Base-by-base conservation (phyloP, 805 yeast genomes). In the Aciculoconidium aculeatum region DNA sequence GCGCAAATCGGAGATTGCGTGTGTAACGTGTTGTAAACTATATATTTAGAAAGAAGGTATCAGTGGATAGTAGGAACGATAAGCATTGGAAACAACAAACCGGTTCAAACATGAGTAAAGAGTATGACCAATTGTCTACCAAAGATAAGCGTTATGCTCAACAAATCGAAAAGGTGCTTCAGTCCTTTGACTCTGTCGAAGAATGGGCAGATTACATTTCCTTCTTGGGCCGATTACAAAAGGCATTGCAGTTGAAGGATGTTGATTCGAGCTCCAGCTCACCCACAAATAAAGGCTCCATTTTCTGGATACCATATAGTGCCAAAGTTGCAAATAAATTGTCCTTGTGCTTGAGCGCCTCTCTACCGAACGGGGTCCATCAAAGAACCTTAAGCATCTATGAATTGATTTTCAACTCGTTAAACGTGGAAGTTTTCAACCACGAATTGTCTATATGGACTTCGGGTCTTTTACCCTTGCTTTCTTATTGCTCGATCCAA, bases 191-290 rank as follows among this genome's bases (percentile, higher is more conserved):
- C 30, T 60, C 82, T 2, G 80, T 87, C 2, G 82, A 77, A 17
- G 98, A 92, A 61, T 92, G 99, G 99, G 97, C 98, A 9, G 98
- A 92, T 51, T 87, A 90, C 52, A 92, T 92, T 33, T 80, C 96
- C 13, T 88, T 85, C 51, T 63, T 94, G 25, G 77, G 90, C 2
- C 75, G 82, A 36, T 67, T 94, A 5, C 76, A 77, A 35, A 84
- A 86, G 50, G 78, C 94, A 0, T 55, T 88, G 22, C 61, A 47
- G 34, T 43, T 58, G 21, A 44, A 41, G 2, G 54, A 47, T 33
- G 57, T 47, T 49, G 41, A 35, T 2, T 34, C 37, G 26, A 21
- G 21, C 11, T 25, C 31, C 11, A 11, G 65, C 72, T 6, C 31
- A 42, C n/a, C n/a, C n/a, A n/a, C n/a, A n/a, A n/a, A n/a, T n/a